Evolutionary conservation across 768 basidiomycete genomes (phyloP), one percentile per base, ranked within the genome.

Genomic region (Asterophora lycoperdoides): DNA sequence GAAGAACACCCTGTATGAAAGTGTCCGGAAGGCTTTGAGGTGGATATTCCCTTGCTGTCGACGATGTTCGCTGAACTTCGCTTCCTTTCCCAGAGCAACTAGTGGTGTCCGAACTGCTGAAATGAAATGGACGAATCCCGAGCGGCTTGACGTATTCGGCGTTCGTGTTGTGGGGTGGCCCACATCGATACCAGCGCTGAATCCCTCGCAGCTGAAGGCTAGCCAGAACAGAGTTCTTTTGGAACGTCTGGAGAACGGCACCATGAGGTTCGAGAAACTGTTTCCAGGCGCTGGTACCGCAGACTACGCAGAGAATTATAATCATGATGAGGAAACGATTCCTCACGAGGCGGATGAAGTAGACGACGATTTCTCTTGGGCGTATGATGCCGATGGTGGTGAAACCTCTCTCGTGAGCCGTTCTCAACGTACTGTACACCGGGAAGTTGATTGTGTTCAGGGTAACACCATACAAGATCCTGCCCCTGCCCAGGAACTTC

Each of bases 61-160:
- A 13, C 17, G 10, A 35, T 13, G 7, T 23, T n/a, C 23, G 36
- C 20, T 40, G 26, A 40, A 38, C 32, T 32, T 44, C 43, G 10
- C 29, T 46, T 38, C 18, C 9, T 19, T 15, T 28, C 19, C 10
- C 49, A 84, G 84, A 61, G 59, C 70, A 4, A 73, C 71, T 6
- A 81, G 79, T 54, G 82, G 83, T 7, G 63, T 79, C 15, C 80
- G 79, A 9, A 80, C 72, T 46, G 83, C 84, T 17, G 84, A 86
- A 56, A 86, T 86, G 84, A 85, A 81, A 61, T 86, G 84, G 84
- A 79, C 80, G 8, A 84, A 83, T 58, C 83, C 77, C 42, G 75
- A 79, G 19, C 71, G 77, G 37, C 60, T 86, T 43, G 68, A 72
- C 54, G 56, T 67, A 5, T 85, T 83, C 54, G 80, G 79, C 8